Base-by-base conservation (phyloP, 2,329 filamentous ascomycete species). In the Trichoderma sp. region DNA sequence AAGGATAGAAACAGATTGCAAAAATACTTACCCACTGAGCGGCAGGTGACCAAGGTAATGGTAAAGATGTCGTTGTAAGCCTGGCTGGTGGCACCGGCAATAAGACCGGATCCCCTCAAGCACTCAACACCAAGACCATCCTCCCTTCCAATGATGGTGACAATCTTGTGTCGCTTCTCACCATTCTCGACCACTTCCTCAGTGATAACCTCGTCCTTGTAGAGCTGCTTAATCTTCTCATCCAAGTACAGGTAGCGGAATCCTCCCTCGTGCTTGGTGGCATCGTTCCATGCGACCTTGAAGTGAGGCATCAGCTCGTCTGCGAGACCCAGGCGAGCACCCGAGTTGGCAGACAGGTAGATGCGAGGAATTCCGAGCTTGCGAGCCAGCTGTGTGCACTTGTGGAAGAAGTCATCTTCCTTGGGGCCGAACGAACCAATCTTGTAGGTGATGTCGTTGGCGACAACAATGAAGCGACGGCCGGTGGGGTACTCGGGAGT, bases 61-160 rank as follows among this genome's bases (percentile, higher is more conserved):
- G 96, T 99, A 86, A 99, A 99, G 81, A 99, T 98, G 81, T 99
- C 96, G 79, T 98, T 95, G 84, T 99, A 99, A 55, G 96, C 96
- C 80, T 93, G 91, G 80, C 95, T 97, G 43, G 96, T 99, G 78
- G 95, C 95, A 87, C 96, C 96, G 73, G 96, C 96, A 84, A 99
- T 99, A 76, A 99, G 89, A 90, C 96, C 96, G 76, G 96, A 99
- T 74, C 96, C 96, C 82, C 94, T 92, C 82, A 99, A 85, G 85
- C 95, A 99, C 85, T 99, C 96, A 73, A 99, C 96, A 88, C 96
- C 96, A 68, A 99, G 91, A 75, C 96, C 96, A 76, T 99, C 95
- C 82, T 98, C 95, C 74, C 92, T 90, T 84, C 96, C 96, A 75
- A 99, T 86, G 77, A 99, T 91, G 74, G 96, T 97, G 74, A 93